Evolutionary conservation across 306 rosid genomes (phyloP).

Genomic region (Prosopis cineraria): DNA sequence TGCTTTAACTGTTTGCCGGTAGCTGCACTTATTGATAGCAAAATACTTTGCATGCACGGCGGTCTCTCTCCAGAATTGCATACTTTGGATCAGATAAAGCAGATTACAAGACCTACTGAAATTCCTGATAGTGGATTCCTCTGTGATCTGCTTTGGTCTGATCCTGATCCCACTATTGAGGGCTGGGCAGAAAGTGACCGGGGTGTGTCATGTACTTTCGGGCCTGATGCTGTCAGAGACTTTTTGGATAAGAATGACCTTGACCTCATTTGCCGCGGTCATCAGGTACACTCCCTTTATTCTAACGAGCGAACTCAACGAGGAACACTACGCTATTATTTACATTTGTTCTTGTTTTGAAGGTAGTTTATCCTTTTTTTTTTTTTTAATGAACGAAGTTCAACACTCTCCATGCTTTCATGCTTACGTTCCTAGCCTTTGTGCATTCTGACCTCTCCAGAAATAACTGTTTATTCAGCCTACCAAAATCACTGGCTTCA

Average conservation of each 20-base stretch:
- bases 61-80: slow-evolving; percentile 82
- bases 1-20: slow-evolving; percentile 90
- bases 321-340: neutral
- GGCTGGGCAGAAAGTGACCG: slow-evolving; percentile 82
- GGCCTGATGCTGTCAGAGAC: slow-evolving; percentile 54
- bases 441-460: slow-evolving; percentile 1
- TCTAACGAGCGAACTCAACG: neutral
- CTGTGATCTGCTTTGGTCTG: slow-evolving; percentile 91
- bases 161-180: slow-evolving; percentile 61
- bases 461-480: neutral
- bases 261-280: slow-evolving; percentile 85
- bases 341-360: neutral
- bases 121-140: slow-evolving; percentile 78
- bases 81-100: slow-evolving; percentile 66
- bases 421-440: neutral
- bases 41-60: slow-evolving; percentile 86
- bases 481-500: neutral
- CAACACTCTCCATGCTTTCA: neutral
- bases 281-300: slow-evolving; percentile 60
- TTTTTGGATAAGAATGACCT: slow-evolving; percentile 77
- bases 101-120: slow-evolving; percentile 67
- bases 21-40: slow-evolving; percentile 72
- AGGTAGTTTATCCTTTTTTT: neutral
- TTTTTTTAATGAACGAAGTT: slow-evolving; percentile 6
- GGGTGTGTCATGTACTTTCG: slow-evolving; percentile 77